These are phyloP conservation scores for slime mould (Dictyostelium discoideum) DNA, from an alignment of 78 protist genomes.

Conservation along the genomic window DNA sequence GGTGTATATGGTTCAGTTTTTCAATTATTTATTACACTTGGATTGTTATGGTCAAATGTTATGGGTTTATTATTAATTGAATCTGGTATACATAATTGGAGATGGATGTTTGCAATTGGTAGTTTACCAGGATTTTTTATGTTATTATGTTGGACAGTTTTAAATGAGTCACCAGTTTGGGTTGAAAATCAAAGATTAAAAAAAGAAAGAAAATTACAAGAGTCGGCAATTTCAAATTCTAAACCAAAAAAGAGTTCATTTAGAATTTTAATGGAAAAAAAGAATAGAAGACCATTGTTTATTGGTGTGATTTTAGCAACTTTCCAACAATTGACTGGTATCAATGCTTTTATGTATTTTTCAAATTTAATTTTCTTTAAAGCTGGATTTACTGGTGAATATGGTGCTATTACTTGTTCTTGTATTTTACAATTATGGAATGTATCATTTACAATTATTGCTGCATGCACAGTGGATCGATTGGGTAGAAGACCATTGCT, in stretches of 20 bases:
- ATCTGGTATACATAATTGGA: slow-evolving; percentile 41
- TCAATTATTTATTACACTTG: slow-evolving; percentile 64
- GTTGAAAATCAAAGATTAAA: not conserved
- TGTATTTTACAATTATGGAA: slow-evolving; percentile 72
- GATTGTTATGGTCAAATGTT: slow-evolving; percentile 33
- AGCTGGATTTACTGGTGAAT: slow-evolving; percentile 40
- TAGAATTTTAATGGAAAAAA: not conserved
- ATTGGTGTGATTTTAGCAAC: slow-evolving; percentile 25
- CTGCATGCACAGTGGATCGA: slow-evolving; percentile 28
- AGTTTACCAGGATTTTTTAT: slow-evolving; percentile 45
- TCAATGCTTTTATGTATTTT: slow-evolving; percentile 76
- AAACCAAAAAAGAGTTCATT: not conserved
- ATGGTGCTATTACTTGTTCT: slow-evolving; percentile 57
- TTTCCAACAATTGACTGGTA: slow-evolving; percentile 62
- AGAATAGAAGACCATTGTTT: slow-evolving; percentile 51
- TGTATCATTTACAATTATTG: slow-evolving; percentile 45
- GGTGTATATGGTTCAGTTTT: slow-evolving; percentile 52
- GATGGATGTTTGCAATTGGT: slow-evolving; percentile 80
- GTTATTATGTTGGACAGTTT: slow-evolving; percentile 16
- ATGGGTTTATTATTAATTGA: slow-evolving; percentile 62
- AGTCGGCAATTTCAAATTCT: not conserved
- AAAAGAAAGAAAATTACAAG: not conserved
- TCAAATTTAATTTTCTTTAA: slow-evolving; percentile 14
- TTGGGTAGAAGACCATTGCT: slow-evolving; percentile 52
- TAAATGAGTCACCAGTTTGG: slow-evolving; percentile 66